Evolutionary conservation across 345 rosid species (phyloP), one percentile per base, ranked within the genome.

Genomic region (Arabis hirsuta): DNA sequence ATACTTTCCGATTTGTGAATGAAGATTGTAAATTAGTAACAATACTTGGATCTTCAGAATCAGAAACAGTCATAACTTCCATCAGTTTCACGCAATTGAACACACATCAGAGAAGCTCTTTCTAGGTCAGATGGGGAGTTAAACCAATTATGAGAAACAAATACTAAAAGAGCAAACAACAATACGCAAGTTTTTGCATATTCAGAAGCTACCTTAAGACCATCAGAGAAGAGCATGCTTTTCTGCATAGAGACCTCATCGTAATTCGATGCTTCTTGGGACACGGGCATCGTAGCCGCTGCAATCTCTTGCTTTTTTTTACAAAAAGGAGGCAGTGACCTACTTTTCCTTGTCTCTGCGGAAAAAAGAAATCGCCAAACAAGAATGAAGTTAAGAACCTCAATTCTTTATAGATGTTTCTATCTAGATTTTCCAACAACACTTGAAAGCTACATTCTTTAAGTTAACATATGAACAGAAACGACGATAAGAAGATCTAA

Each of bases 211-310:
- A 89, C 97, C 97, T 89, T 87, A 55, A 91, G 96, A 77, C 94
- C 84, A 82, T 89, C 93, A 29, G 92, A 84, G 85, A 91, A 87
- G 50, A 91, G 85, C 82, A 91, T 84, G 79, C 85, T 87, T 79
- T 89, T 94, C 72, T 87, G 84, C 97, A 91, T 89, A 57, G 87
- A 83, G 45, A 79, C 69, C 82, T 91, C 97, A 61, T 91, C 92
- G 41, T 81, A 87, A 62, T 81, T 89, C 10, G 97, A 86, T 58
- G 88, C 86, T 69, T 83, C 88, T 5, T 70, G 77, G 44, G 89
- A 74, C 66, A 77, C 64, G 0, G 85, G 77, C 66, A 82, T 77
- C 2, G 76, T 59, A 56, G 84, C 77, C 19, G 72, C 72, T 36
- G 84, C 73, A 71, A 32, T 32, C 84, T 78, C 87, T 82, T 75